phyloP scores from a whole-genome alignment of 192 early-diverging fungal genomes.

The Coemansia umbellata region DNA sequence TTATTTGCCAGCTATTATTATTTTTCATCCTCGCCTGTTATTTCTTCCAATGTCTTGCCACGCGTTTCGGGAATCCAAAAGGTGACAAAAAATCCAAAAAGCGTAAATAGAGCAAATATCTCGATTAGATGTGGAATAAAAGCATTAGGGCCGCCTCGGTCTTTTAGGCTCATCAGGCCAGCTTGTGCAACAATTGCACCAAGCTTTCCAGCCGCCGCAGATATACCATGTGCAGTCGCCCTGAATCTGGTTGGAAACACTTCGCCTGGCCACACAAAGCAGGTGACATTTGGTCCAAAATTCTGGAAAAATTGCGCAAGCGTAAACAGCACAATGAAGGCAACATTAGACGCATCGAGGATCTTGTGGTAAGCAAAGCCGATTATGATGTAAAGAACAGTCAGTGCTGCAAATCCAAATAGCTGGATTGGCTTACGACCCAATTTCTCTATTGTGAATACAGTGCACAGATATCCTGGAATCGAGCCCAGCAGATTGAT shows the following conservation, averaged over 20 bases:
- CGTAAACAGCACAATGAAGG: conserved; percentile 66
- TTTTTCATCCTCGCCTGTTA: conserved; percentile 41
- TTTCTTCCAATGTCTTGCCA: conserved; percentile 51
- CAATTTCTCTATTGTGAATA: conserved; percentile 80
- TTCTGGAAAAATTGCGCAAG: conserved; percentile 82
- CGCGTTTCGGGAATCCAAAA: conserved; percentile 50
- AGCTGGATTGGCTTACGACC: conserved; percentile 93
- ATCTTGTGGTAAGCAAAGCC: conserved; percentile 72
- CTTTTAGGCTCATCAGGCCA: conserved; percentile 67
- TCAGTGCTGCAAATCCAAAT: conserved; percentile 77
- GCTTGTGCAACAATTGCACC: conserved; percentile 75
- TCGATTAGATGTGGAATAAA: conserved; percentile 60
- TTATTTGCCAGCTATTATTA: conserved; percentile 21
- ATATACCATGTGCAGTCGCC: conserved; percentile 77
- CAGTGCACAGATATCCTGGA: conserved; percentile 94
- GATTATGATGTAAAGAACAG: conserved; percentile 69
- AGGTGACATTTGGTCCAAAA: conserved; percentile 94
- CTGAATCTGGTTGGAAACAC: conserved; percentile 80
- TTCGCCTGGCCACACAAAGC: conserved; percentile 80
- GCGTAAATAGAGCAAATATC: conserved; percentile 75
- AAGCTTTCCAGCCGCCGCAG: conserved; percentile 73
- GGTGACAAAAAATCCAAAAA: conserved; percentile 60
- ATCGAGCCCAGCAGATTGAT: conserved; percentile 81
- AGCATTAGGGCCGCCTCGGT: conserved; percentile 61
- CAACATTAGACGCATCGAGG: conserved; percentile 52